Conservation (phyloP, 2,329 filamentous ascomycete genomes). For the Botrytis porri region DNA sequence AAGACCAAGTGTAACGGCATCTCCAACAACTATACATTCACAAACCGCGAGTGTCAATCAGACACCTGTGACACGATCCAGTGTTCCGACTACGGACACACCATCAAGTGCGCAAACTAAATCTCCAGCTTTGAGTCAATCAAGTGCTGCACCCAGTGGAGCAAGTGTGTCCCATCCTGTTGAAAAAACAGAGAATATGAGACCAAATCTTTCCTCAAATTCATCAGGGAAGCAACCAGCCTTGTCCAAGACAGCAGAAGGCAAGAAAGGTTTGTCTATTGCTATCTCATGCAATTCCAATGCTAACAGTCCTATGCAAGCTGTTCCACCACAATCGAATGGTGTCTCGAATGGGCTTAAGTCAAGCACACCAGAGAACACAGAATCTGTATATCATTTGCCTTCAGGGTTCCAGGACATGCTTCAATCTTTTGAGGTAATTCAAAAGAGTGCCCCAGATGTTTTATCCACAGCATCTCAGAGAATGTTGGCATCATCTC, state of each 20-base stretch:
- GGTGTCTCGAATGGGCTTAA: slow-evolving; percentile 52
- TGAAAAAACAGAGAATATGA: slow-evolving; percentile 44
- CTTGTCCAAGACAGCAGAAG: slow-evolving; percentile 44
- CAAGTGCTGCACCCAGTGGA: slow-evolving; percentile 43
- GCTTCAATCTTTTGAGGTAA: slow-evolving; percentile 83
- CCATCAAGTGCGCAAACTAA: slow-evolving; percentile 45
- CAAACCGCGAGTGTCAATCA: slow-evolving; percentile 43
- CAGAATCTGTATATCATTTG: slow-evolving; percentile 88
- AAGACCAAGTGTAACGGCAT: slow-evolving; percentile 56
- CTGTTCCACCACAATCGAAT: slow-evolving; percentile 30
- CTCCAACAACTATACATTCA: slow-evolving; percentile 49
- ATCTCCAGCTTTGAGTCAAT: slow-evolving; percentile 49
- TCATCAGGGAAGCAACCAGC: slow-evolving; percentile 38
- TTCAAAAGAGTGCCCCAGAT: slow-evolving; percentile 45
- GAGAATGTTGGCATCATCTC: slow-evolving; percentile 72
- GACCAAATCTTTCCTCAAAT: slow-evolving; percentile 30
- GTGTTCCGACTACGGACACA: slow-evolving; percentile 38
- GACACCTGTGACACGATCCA: slow-evolving; percentile 40
- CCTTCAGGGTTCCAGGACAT: slow-evolving; percentile 86
- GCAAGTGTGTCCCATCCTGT: slow-evolving; percentile 45
- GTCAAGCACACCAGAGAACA: slow-evolving; percentile 37
- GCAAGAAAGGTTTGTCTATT: slow-evolving; percentile 44
- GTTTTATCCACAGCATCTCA: slow-evolving; percentile 59
- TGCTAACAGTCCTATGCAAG: slow-evolving; percentile 24
- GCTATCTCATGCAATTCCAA: slow-evolving; percentile 18